These are phyloP conservation scores for Nakataea oryzae DNA, from an alignment of 2,329 filamentous ascomycete genomes.

Conservation along the genomic window DNA sequence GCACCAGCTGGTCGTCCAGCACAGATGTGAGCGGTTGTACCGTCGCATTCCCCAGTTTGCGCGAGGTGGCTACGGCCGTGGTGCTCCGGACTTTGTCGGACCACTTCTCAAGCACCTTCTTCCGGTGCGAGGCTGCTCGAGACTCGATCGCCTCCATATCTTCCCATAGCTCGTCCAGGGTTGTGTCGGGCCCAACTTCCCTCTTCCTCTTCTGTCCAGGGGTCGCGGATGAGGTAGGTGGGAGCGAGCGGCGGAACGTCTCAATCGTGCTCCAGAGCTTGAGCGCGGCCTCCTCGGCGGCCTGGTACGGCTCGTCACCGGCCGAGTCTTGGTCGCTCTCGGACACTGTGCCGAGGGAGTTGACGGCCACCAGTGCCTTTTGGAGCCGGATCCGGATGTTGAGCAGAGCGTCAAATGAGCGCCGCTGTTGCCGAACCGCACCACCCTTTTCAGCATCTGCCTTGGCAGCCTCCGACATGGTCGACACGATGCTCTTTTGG, in stretches of 20 bases:
- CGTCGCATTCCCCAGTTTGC: conserved; percentile 37
- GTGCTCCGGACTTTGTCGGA: conserved; percentile 63
- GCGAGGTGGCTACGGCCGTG: conserved; percentile 42
- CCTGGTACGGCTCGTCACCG: conserved; percentile 48
- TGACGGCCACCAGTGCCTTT: conserved; percentile 75
- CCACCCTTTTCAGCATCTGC: conserved; percentile 75
- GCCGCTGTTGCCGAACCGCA: conserved; percentile 78
- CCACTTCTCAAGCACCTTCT: conserved; percentile 79
- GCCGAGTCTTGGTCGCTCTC: conserved; percentile 22
- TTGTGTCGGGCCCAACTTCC: conserved; percentile 7
- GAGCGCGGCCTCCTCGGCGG: conserved; percentile 76
- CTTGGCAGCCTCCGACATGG: conserved; percentile 52
- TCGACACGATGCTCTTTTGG: conserved; percentile 54
- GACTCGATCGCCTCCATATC: conserved; percentile 58
- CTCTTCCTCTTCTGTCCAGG: conserved; percentile 54
- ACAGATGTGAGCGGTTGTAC: conserved; percentile 56
- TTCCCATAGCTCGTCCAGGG: conserved; percentile 60
- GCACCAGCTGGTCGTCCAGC: conserved; percentile 57
- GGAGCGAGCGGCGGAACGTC: conserved; percentile 52
- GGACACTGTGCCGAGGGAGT: conserved; percentile 51
- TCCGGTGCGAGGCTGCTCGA: conserved; percentile 48
- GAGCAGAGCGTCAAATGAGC: conserved; percentile 76
- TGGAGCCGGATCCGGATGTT: conserved; percentile 89
- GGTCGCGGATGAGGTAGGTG: conserved; percentile 32
- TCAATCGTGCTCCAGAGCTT: conserved; percentile 77